phyloP scores from a whole-genome alignment of 495 filamentous ascomycete species.

The Choiromyces venosus region DNA sequence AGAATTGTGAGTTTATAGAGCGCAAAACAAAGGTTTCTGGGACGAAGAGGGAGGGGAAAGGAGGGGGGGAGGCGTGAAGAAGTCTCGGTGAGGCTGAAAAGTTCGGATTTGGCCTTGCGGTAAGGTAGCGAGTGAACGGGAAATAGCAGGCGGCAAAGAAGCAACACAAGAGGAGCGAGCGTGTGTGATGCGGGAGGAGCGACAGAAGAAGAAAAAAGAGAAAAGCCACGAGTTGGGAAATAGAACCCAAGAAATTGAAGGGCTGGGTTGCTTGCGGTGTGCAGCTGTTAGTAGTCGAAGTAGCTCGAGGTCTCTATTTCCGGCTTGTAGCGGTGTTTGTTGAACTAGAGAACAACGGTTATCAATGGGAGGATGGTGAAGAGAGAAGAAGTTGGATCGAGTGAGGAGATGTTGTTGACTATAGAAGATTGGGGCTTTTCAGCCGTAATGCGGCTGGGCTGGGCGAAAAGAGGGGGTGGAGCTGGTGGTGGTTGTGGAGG shows the following conservation, averaged over 20 bases:
- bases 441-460: background rate
- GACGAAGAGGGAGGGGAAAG: background rate
- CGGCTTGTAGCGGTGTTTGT: background rate
- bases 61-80: background rate
- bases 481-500: slow-evolving; percentile 6
- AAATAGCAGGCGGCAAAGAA: background rate
- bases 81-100: background rate
- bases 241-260: background rate
- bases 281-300: background rate
- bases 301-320: background rate
- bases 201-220: background rate
- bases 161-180: background rate
- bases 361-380: background rate
- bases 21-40: slow-evolving; percentile 1
- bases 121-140: background rate
- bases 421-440: background rate
- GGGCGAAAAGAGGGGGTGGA: background rate
- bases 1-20: slow-evolving; percentile 17
- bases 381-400: background rate
- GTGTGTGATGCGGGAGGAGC: background rate
- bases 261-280: background rate
- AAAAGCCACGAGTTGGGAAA: background rate
- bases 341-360: background rate
- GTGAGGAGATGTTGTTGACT: background rate
- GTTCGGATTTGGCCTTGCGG: background rate